These are phyloP conservation scores for Austroboletus novae-zelandiae DNA, from an alignment of 1,284 basidiomycete genomes.

Conservation along the genomic window DNA sequence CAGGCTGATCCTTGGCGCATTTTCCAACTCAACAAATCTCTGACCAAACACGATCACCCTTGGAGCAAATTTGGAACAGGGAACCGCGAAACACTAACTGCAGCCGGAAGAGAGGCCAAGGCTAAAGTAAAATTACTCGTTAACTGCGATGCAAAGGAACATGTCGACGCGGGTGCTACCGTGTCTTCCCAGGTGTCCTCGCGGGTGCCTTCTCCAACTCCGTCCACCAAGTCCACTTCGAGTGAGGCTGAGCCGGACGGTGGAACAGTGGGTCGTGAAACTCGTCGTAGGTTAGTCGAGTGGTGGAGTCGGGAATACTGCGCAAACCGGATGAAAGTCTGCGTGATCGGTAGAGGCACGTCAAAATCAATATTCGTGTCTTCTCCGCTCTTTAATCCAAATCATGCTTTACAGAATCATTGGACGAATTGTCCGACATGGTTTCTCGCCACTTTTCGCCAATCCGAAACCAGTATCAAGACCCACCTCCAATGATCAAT, in stretches of 20 bases:
- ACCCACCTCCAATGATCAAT: slow-evolving; percentile 64
- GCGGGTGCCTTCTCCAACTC: slow-evolving; percentile 59
- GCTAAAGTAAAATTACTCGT: slow-evolving; percentile 41
- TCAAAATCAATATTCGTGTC: background rate
- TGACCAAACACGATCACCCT: slow-evolving; percentile 77
- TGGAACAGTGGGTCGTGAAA: slow-evolving; percentile 80
- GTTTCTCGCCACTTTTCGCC: slow-evolving; percentile 78
- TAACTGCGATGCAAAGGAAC: slow-evolving; percentile 7
- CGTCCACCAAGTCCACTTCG: slow-evolving; percentile 49
- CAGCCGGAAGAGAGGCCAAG: slow-evolving; percentile 58
- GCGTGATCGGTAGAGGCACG: slow-evolving; percentile 85
- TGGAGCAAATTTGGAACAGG: slow-evolving; percentile 97
- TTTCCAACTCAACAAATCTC: slow-evolving; percentile 93
- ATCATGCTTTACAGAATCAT: slow-evolving; percentile 55
- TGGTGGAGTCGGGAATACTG: slow-evolving; percentile 97
- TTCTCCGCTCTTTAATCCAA: background rate
- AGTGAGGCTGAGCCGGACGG: slow-evolving; percentile 71
- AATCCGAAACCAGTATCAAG: slow-evolving; percentile 67
- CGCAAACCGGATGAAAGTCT: slow-evolving; percentile 91
- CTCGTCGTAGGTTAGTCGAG: slow-evolving; percentile 86
- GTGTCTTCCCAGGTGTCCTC: slow-evolving; percentile 51
- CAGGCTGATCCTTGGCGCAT: slow-evolving; percentile 97
- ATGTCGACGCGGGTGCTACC: slow-evolving; percentile 19
- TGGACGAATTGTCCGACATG: slow-evolving; percentile 74
- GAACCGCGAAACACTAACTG: slow-evolving; percentile 81